These are phyloP conservation scores for Corylus avellana DNA, from an alignment of 306 rosid species.

Conservation along the genomic window DNA sequence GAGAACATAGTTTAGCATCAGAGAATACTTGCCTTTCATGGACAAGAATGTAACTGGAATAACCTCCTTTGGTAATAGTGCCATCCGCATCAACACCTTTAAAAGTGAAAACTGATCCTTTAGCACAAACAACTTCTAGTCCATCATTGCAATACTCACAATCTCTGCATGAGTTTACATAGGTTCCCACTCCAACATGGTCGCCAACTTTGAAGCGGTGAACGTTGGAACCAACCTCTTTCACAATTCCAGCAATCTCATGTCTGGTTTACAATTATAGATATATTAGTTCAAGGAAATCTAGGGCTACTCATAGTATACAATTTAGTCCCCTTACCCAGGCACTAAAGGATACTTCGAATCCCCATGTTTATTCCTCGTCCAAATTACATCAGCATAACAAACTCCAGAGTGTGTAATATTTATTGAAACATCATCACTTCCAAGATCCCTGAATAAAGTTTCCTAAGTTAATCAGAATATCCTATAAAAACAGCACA, in stretches of 20 bases:
- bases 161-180: conserved; percentile 53
- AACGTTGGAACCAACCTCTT: conserved; percentile 45
- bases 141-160: conserved; percentile 43
- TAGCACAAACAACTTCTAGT: conserved; percentile 33
- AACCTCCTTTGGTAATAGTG: conserved; percentile 53
- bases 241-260: conserved; percentile 54
- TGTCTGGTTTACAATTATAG: conserved; percentile 34
- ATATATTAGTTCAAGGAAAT: neutral
- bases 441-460: conserved; percentile 35
- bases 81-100: conserved; percentile 45
- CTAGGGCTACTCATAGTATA: neutral
- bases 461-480: neutral
- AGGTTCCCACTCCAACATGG: conserved; percentile 55
- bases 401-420: conserved; percentile 53
- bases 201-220: conserved; percentile 47
- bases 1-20: neutral
- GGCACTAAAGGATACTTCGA: conserved; percentile 49
- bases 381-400: conserved; percentile 46
- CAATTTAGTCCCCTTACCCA: conserved; percentile 27
- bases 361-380: conserved; percentile 46
- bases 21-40: conserved; percentile 39
- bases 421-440: conserved; percentile 42
- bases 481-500: neutral
- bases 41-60: conserved; percentile 50
- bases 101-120: conserved; percentile 39